Evolutionary conservation across 1,139 yeast genomes (phyloP).

Genomic region (Candida neerlandica): DNA sequence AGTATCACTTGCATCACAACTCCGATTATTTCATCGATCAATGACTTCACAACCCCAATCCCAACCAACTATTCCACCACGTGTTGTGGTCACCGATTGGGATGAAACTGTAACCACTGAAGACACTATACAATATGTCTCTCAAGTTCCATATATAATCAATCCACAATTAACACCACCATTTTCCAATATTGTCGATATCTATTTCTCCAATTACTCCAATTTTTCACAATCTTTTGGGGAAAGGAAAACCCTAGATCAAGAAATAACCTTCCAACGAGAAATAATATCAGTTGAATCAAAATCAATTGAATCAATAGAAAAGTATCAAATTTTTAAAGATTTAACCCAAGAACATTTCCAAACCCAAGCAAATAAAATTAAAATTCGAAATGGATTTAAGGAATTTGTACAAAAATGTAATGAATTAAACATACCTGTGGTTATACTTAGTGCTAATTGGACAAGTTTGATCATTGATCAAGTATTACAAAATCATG

Average conservation of each 20-base stretch:
- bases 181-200: slow-evolving; percentile 48
- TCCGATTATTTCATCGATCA: not conserved
- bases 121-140: slow-evolving; percentile 60
- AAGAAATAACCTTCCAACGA: slow-evolving; percentile 48
- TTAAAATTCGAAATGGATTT: slow-evolving; percentile 49
- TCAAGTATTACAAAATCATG: slow-evolving; percentile 36
- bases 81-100: slow-evolving; percentile 56
- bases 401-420: slow-evolving; percentile 35
- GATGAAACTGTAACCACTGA: slow-evolving; percentile 66
- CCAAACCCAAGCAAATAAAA: slow-evolving; percentile 33
- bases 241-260: slow-evolving; percentile 19
- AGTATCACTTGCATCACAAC: not conserved
- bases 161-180: slow-evolving; percentile 40
- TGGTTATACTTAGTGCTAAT: slow-evolving; percentile 60
- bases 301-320: slow-evolving; percentile 52
- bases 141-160: slow-evolving; percentile 49
- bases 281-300: slow-evolving; percentile 51
- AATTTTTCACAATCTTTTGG: slow-evolving; percentile 26
- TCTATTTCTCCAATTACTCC: slow-evolving; percentile 45
- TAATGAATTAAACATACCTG: slow-evolving; percentile 28
- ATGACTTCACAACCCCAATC: slow-evolving; percentile 1
- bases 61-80: slow-evolving; percentile 8
- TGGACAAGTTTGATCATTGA: slow-evolving; percentile 61
- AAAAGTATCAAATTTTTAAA: slow-evolving; percentile 41
- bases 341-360: slow-evolving; percentile 42